Percentiles rank a stretch among this genome's conserved stretches.
phyloP scores from a whole-genome alignment of 176 grass and related monocot species.

The Oryza coarctata region DNA sequence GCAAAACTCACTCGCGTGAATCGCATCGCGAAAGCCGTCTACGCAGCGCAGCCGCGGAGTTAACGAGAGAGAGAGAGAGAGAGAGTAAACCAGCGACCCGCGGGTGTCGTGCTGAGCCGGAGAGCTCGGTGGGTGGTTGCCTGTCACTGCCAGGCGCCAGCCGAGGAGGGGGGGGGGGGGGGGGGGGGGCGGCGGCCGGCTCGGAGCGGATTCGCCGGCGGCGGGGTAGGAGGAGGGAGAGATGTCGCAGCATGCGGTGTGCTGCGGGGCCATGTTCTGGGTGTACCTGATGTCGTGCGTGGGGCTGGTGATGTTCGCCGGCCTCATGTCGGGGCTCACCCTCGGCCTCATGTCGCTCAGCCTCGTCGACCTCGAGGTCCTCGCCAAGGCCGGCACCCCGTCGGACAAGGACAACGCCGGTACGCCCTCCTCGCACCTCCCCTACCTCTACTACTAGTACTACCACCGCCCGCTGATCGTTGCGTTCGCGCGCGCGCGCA shows the following conservation, averaged over 20 bases:
- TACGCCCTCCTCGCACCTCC: background rate
- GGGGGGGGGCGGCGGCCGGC: background rate
- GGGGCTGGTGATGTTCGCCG: slow-evolving; percentile 78
- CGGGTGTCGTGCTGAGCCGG: too few relatives aligned
- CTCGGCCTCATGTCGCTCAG: slow-evolving; percentile 99
- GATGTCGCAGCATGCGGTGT: slow-evolving; percentile 49
- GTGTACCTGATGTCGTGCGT: slow-evolving; percentile 53
- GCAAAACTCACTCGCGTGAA: too few relatives aligned
- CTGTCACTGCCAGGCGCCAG: too few relatives aligned
- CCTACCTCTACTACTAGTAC: background rate
- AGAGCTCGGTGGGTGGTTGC: too few relatives aligned
- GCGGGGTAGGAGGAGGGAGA: background rate
- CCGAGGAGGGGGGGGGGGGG: too few relatives aligned
- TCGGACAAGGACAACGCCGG: slow-evolving; percentile 61
- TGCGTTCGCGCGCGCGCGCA: slow-evolving; percentile 5
- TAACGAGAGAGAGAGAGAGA: too few relatives aligned
- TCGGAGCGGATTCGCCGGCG: background rate
- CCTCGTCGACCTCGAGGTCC: slow-evolving; percentile 96
- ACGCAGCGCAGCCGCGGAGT: too few relatives aligned
- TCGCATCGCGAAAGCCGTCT: too few relatives aligned
- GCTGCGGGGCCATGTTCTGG: slow-evolving; percentile 90
- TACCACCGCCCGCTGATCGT: background rate
- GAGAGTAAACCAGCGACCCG: too few relatives aligned
- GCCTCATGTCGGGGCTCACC: slow-evolving; percentile 96
- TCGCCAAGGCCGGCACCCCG: slow-evolving; percentile 68